A percentile compares a stretch with the other conserved stretches of the same genome.
These are phyloP conservation scores for Eucalyptus paniculata DNA, from an alignment of 345 rosid genomes.

Conservation along the genomic window DNA sequence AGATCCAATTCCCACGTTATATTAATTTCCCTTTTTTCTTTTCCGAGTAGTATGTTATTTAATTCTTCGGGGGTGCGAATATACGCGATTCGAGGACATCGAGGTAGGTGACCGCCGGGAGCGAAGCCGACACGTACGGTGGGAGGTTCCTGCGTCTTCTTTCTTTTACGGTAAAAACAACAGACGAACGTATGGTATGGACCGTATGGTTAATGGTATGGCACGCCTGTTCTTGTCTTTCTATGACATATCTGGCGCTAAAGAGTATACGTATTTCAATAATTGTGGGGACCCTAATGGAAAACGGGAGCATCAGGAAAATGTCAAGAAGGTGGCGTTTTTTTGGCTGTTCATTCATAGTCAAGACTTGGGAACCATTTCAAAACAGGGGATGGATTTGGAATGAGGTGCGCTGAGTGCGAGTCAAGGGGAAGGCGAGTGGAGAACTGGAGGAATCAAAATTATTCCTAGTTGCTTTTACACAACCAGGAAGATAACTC, in stretches of 20 bases:
- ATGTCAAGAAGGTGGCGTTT: not conserved
- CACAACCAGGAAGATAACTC: not conserved
- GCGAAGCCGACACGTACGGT: not conserved
- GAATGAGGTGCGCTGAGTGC: not conserved
- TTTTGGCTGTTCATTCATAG: not conserved
- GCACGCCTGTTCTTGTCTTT: not conserved
- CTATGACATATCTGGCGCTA: not conserved
- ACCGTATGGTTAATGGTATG: not conserved
- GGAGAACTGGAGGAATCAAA: not conserved
- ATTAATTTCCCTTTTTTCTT: not conserved
- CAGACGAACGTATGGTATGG: not conserved
- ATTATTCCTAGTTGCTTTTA: not conserved
- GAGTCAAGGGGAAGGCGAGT: not conserved
- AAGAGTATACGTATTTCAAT: not conserved
- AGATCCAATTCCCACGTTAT: not conserved
- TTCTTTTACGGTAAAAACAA: not conserved
- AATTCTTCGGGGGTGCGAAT: not conserved
- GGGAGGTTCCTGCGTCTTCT: not conserved
- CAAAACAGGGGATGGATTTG: not conserved
- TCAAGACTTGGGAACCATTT: not conserved
- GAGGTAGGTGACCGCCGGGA: not conserved
- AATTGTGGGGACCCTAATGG: not conserved
- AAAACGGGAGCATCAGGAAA: not conserved
- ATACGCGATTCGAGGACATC: not conserved
- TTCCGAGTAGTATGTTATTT: not conserved